These are phyloP conservation scores for Trichoderma arundinaceum DNA, from an alignment of 2,329 filamentous ascomycete genomes.

Conservation along the genomic window DNA sequence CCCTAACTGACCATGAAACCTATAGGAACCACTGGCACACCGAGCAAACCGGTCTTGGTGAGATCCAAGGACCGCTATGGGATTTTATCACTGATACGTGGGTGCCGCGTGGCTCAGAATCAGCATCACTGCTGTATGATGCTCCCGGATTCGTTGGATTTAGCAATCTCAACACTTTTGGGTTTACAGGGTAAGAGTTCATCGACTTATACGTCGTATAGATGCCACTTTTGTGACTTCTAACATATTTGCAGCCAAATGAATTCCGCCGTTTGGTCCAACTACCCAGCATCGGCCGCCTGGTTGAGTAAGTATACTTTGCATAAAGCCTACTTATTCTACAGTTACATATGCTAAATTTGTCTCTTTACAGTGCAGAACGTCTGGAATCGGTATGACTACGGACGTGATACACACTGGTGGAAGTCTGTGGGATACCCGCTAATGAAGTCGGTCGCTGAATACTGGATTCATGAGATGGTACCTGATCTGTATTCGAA, in stretches of 20 bases:
- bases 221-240: constrained; percentile 38
- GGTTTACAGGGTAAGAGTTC: constrained; percentile 51
- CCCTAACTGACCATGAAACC: neutral
- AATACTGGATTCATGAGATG: constrained; percentile 63
- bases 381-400: constrained; percentile 62
- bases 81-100: constrained; percentile 60
- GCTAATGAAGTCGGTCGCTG: constrained; percentile 57
- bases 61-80: constrained; percentile 55
- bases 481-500: constrained; percentile 56
- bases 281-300: constrained; percentile 28
- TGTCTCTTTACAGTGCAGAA: constrained; percentile 57
- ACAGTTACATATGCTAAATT: neutral
- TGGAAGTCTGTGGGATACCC: constrained; percentile 56
- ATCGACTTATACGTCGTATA: fast-evolving
- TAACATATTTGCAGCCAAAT: constrained; percentile 11
- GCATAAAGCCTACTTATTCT: neutral
- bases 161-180: constrained; percentile 64
- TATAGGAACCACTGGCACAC: constrained; percentile 59
- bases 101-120: constrained; percentile 58
- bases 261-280: constrained; percentile 25
- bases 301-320: constrained; percentile 25
- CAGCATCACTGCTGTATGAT: constrained; percentile 59
- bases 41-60: constrained; percentile 57
- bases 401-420: constrained; percentile 55
- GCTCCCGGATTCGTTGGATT: constrained; percentile 62